A percentile compares a stretch with the other conserved stretches of the same genome.
Conservation (phyloP, 768 basidiomycete species). For the Pleurotus djamor region DNA sequence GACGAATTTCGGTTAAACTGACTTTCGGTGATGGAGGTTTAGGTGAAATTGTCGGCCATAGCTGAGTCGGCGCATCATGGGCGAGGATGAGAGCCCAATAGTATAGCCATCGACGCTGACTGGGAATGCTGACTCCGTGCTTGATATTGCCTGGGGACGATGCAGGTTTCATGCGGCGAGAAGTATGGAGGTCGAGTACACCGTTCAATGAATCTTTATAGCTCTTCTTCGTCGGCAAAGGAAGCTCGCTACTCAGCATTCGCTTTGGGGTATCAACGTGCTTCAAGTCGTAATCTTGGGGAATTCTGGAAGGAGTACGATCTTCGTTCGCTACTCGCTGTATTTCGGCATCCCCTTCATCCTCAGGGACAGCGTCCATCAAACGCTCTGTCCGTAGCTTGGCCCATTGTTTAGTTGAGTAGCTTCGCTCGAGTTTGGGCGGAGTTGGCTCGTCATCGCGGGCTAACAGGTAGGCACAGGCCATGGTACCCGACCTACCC, state of each 20-base stretch:
- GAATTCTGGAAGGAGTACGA: not conserved
- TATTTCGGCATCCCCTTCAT: constrained; percentile 23
- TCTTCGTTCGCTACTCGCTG: constrained; percentile 3
- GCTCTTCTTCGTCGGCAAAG: constrained; percentile 21
- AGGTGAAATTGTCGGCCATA: constrained; percentile 35
- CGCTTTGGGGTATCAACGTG: not conserved
- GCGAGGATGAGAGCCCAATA: constrained; percentile 75
- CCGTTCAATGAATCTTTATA: constrained; percentile 43
- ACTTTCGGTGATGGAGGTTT: constrained; percentile 37
- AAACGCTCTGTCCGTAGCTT: constrained; percentile 44
- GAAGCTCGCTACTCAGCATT: constrained; percentile 7
- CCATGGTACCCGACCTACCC: constrained; percentile 84
- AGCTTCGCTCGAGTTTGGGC: constrained; percentile 44
- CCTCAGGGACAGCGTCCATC: constrained; percentile 45
- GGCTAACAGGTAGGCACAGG: constrained; percentile 78
- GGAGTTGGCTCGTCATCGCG: constrained; percentile 44
- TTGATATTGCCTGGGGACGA: constrained; percentile 28
- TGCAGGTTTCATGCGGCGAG: constrained; percentile 60
- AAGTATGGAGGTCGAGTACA: constrained; percentile 68
- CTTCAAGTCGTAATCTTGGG: not conserved
- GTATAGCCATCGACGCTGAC: constrained; percentile 74
- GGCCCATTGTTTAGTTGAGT: constrained; percentile 46
- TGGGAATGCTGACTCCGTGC: constrained; percentile 78
- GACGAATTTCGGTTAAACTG: constrained; percentile 49
- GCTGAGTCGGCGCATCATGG: constrained; percentile 47